Evolutionary conservation across 306 rosid species (phyloP), one percentile per base, ranked within the genome.

Genomic region (Acacia crassicarpa): DNA sequence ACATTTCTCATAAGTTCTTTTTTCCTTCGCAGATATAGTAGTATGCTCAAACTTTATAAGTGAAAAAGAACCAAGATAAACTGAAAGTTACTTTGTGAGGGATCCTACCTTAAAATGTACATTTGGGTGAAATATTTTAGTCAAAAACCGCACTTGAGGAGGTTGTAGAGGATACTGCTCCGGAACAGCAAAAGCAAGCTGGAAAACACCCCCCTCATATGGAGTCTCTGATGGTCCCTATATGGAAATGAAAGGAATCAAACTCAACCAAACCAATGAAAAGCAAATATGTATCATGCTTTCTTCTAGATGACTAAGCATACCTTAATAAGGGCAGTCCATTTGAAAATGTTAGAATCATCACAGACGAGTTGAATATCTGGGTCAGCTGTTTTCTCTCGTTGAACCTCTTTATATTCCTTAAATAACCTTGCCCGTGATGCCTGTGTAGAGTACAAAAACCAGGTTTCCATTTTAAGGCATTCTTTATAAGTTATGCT

Each of bases 161-260:
- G 99, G 99, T 82, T 93, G 99, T 74, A 96, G 80, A 78, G 99
- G 98, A 84, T 93, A 96, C 68, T 92, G 97, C 86, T 93, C 98
- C 1, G 99, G 94, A 79, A 95, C 97, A 25, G 97, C 86, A 76
- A 93, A 95, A 12, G 99, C 96, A 77, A 93, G 98, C 91, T 93
- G 99, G 86, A 93, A 95, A 45, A 95, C 87, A 46, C 99, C 99
- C 13, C 98, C 98, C 15, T 95, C 98, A 77, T 14, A 95, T 38
- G 99, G 97, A 90, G 99, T 95, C 94, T 95, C 99, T 11, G 99
- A 91, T 3, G 99, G 98, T 67, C 99, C 99, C 98, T 95, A 71
- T 67, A 85, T 25, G 44, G 20, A 82, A n/a, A 61, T 74, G 43
- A 72, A 67, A 78, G 41, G 67, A 77, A 77, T 35, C 11, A 25